Base-by-base conservation (phyloP, 768 basidiomycete genomes). In the Tremella yokohamensis region DNA sequence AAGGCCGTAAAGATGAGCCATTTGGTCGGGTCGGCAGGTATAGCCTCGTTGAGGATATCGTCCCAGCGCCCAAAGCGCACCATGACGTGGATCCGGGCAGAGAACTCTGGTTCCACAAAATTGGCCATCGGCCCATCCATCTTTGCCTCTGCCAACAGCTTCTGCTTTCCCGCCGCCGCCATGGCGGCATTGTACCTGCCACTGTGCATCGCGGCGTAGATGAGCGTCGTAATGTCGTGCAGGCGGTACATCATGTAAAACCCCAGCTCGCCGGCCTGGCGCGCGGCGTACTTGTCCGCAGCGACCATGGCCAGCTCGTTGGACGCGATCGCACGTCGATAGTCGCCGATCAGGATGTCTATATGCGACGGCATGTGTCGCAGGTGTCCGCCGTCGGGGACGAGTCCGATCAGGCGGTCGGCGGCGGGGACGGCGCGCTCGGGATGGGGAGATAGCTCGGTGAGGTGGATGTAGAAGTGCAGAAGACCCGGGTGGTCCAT, bases 311-410 rank as follows among this genome's bases (percentile, higher is more conserved):
- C 69, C 2, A 42, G 40, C 22, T 44, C 19, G 58, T 74, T 74
- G 37, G 66, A 42, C 8, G 51, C 15, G 26, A 68, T 70, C 15
- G 70, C 69, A 11, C 69, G 54, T 18, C 65, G 67, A 57, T 71
- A 74, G 42, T 74, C 72, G 1, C 72, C 72, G 8, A 68, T 60
- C 6, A 74, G 61, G 13, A 74, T 22, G 51, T 74, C 63, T 59
- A 74, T 57, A 52, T 74, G 72, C 16, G 60, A 62, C 0, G 72
- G 72, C 72, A 74, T 74, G 49, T 74, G 72, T 16, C 65, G 64
- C 22, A 68, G 58, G 47, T 74, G 69, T 2, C 61, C 69, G 3
- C 52, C 64, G 40, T 73, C 72, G 37, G 72, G 72, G 15, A 66
- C 47, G n/a, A 73, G 57, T 11, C 52, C 50, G 4, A 48, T 37